Evolutionary conservation across 768 basidiomycete species (phyloP).

Genomic region (Lactifluus volemus): DNA sequence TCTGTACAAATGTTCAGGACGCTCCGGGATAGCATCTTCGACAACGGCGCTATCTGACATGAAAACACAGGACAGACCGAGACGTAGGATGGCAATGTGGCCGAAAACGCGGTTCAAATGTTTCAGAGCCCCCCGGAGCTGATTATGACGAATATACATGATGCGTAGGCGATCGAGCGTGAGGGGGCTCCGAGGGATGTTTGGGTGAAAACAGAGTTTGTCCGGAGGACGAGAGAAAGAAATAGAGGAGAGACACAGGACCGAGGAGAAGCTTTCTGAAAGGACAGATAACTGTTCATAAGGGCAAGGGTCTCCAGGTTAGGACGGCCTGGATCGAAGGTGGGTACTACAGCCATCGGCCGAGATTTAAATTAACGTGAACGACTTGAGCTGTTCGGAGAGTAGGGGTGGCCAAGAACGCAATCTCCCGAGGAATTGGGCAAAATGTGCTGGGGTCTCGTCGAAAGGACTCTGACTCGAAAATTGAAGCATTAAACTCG

Average conservation of each 20-base stretch:
- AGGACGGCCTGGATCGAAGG: constrained; percentile 11
- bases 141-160: constrained; percentile 3
- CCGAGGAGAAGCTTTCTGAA: constrained; percentile 6
- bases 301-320: constrained; percentile 13
- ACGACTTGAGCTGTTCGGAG: no score
- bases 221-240: no score
- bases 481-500: constrained; percentile 14
- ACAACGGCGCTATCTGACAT: constrained; percentile 15
- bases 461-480: constrained; percentile 6
- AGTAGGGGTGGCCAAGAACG: constrained; percentile 14
- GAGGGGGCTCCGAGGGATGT: not conserved
- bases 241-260: no score
- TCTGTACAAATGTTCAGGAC: constrained; percentile 1
- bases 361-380: constrained; percentile 13
- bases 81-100: constrained; percentile 8
- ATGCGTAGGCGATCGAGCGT: constrained; percentile 10
- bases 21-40: constrained; percentile 13
- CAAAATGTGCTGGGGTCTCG: no score
- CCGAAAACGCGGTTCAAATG: constrained; percentile 8
- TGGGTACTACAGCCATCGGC: no score
- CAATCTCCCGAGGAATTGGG: constrained; percentile 7
- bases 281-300: constrained; percentile 10
- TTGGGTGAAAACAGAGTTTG: no score
- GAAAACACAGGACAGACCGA: constrained; percentile 6
- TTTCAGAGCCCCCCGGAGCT: constrained; percentile 9